Percentiles rank a stretch among this genome's conserved stretches.
phyloP scores from a whole-genome alignment of 2,329 filamentous ascomycete genomes.

The Fusarium domesticum region DNA sequence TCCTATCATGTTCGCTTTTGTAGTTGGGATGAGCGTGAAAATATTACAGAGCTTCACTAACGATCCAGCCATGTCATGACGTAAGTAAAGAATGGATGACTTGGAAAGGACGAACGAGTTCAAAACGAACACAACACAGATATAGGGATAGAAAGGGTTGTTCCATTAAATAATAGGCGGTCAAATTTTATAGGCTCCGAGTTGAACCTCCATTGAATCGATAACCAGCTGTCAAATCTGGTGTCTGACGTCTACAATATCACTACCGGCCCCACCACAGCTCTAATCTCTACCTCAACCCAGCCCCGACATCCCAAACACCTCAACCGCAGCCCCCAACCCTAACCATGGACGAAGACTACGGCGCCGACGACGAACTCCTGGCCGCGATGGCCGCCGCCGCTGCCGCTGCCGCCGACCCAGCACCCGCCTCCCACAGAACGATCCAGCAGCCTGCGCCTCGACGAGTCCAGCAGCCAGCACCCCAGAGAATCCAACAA shows the following conservation, averaged over 20 bases:
- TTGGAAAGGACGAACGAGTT: too few relatives aligned
- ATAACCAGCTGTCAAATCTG: not conserved
- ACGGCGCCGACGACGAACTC: conserved; percentile 56
- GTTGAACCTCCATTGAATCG: too few relatives aligned
- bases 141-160: too few relatives aligned
- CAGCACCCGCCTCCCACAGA: conserved; percentile 24
- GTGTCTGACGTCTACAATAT: not conserved
- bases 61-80: too few relatives aligned
- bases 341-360: conserved; percentile 50
- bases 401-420: too few relatives aligned
- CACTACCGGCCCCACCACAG: not conserved
- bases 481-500: conserved; percentile 43
- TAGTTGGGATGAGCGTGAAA: too few relatives aligned
- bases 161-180: too few relatives aligned
- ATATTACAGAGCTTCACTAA: too few relatives aligned
- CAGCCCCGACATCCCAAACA: not conserved
- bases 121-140: too few relatives aligned
- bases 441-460: conserved; percentile 40
- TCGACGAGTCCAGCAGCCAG: conserved; percentile 41
- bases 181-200: too few relatives aligned
- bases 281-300: not conserved
- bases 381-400: conserved; percentile 55
- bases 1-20: too few relatives aligned
- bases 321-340: not conserved
- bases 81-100: too few relatives aligned